Conservation (phyloP, 2,329 filamentous ascomycete genomes). For the Aspergillus vadensis region DNA sequence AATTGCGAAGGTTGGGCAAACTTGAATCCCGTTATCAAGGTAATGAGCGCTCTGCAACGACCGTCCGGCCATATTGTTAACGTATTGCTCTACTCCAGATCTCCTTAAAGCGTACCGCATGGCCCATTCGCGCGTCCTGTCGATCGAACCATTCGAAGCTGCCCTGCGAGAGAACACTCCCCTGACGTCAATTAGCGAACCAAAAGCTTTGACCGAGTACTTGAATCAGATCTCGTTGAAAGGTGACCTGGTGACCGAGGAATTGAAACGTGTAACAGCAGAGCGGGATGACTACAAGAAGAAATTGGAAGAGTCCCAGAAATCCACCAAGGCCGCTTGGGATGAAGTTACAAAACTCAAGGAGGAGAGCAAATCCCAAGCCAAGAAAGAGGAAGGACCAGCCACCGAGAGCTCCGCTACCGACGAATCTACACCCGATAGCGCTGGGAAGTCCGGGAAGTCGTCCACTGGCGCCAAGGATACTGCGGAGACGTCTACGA, state of each 20-base stretch:
- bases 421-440: neutral
- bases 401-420: neutral
- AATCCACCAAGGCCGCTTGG: conserved; percentile 61
- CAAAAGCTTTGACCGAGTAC: conserved; percentile 82
- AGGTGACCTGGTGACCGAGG: conserved; percentile 89
- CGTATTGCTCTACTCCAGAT: conserved; percentile 55
- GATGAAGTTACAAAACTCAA: conserved; percentile 65
- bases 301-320: conserved; percentile 69
- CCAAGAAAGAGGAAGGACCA: conserved; percentile 11
- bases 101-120: conserved; percentile 87
- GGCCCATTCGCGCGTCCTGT: conserved; percentile 80
- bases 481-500: conserved; percentile 29
- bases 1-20: conserved; percentile 84
- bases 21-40: conserved; percentile 84
- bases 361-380: conserved; percentile 24
- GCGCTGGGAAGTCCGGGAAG: conserved; percentile 9
- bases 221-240: conserved; percentile 83
- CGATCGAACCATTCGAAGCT: conserved; percentile 92
- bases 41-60: conserved; percentile 39
- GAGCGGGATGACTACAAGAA: conserved; percentile 81
- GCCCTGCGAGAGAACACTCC: conserved; percentile 90
- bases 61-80: neutral
- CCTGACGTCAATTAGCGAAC: conserved; percentile 82
- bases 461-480: conserved; percentile 29
- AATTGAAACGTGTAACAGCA: conserved; percentile 80